phyloP scores from a whole-genome alignment of 2,329 filamentous ascomycete species.

The Neopestalotiopsis rosae region DNA sequence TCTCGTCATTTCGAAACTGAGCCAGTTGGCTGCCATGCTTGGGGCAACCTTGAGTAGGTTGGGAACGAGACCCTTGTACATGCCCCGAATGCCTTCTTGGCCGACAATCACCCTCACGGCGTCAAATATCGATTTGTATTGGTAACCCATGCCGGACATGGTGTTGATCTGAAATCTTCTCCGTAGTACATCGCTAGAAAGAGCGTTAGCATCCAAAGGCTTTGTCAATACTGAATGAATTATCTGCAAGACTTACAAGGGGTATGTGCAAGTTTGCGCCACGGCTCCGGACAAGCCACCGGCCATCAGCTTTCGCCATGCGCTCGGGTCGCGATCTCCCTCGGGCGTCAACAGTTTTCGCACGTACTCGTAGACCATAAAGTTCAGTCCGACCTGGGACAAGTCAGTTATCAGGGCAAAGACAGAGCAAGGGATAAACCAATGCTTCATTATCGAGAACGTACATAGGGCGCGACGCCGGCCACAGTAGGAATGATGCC shows the following conservation, averaged over 20 bases:
- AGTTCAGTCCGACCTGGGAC: slow-evolving; percentile 85
- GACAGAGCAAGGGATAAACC: not conserved
- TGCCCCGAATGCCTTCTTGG: slow-evolving; percentile 81
- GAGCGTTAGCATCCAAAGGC: not conserved
- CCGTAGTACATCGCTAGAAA: slow-evolving; percentile 80
- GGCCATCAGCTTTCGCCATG: slow-evolving; percentile 81
- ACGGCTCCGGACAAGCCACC: slow-evolving; percentile 95
- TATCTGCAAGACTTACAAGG: slow-evolving; percentile 72
- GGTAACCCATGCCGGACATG: slow-evolving; percentile 97
- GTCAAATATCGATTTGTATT: slow-evolving; percentile 87
- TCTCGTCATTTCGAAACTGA: slow-evolving; percentile 92
- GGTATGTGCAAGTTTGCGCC: slow-evolving; percentile 97
- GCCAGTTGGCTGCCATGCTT: slow-evolving; percentile 98
- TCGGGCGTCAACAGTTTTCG: slow-evolving; percentile 85
- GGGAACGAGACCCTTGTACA: slow-evolving; percentile 96
- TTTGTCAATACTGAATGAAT: not conserved
- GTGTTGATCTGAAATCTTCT: slow-evolving; percentile 98
- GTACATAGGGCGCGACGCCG: slow-evolving; percentile 91
- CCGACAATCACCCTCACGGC: slow-evolving; percentile 81
- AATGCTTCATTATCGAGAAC: slow-evolving; percentile 24
- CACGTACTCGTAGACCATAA: slow-evolving; percentile 96
- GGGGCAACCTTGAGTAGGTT: slow-evolving; percentile 97
- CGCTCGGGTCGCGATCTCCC: slow-evolving; percentile 82
- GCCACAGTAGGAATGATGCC: slow-evolving; percentile 94
- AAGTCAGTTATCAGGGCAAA: not conserved